Evolutionary conservation across 208 protist genomes (phyloP).

Genomic region (Tetramitus jugosus): DNA sequence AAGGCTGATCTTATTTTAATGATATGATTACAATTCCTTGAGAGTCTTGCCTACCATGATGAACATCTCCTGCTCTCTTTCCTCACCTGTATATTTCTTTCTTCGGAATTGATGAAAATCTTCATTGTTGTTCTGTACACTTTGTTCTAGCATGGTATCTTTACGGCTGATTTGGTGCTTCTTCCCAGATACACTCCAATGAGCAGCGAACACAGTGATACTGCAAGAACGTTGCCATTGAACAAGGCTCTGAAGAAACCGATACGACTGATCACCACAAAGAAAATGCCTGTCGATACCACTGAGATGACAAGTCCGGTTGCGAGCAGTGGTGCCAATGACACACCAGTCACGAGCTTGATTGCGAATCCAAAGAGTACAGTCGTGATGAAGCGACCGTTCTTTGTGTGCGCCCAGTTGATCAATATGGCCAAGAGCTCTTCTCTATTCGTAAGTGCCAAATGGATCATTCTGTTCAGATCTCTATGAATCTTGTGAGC

Average conservation of each 20-base stretch:
- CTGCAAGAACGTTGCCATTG: not conserved
- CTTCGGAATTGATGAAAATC: too few relatives aligned
- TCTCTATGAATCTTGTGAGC: too few relatives aligned
- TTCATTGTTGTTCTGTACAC: too few relatives aligned
- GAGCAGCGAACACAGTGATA: too few relatives aligned
- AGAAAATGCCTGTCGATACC: not conserved
- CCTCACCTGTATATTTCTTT: too few relatives aligned
- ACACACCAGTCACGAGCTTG: not conserved
- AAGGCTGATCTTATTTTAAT: too few relatives aligned
- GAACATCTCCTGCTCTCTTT: too few relatives aligned
- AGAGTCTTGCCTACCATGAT: too few relatives aligned
- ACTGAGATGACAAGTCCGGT: not conserved
- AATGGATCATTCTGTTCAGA: not conserved
- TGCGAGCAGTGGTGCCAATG: not conserved
- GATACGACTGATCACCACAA: not conserved
- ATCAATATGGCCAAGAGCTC: not conserved
- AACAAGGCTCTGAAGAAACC: slow-evolving; percentile 3
- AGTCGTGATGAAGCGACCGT: not conserved
- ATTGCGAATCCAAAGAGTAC: not conserved
- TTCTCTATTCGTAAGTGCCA: not conserved
- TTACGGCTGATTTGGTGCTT: too few relatives aligned
- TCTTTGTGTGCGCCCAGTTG: not conserved
- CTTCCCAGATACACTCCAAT: too few relatives aligned
- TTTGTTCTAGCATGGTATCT: too few relatives aligned
- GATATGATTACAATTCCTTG: too few relatives aligned